Evolutionary conservation across 2,329 filamentous ascomycete genomes (phyloP).

Genomic region (Metarhizium humberi): DNA sequence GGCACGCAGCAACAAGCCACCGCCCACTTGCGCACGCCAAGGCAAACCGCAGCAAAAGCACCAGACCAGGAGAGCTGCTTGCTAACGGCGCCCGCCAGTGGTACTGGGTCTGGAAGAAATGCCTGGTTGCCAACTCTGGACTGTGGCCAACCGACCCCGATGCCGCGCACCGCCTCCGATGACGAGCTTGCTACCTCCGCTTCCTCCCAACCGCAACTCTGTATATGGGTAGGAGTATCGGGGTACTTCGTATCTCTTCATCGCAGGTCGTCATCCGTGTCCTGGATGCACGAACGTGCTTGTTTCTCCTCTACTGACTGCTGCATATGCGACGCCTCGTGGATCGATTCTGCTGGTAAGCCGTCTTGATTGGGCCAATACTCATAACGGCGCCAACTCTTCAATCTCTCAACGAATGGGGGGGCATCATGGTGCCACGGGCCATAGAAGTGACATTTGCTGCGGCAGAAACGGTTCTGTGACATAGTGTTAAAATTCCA

Average conservation of each 20-base stretch:
- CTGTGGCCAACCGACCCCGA: no score
- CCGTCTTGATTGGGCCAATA: slow-evolving; percentile 4
- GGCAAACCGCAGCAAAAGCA: not conserved
- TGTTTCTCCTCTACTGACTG: not conserved
- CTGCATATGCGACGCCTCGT: not conserved
- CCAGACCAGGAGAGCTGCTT: no score
- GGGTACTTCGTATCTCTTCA: no score
- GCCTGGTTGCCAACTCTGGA: no score
- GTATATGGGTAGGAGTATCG: no score
- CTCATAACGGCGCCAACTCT: slow-evolving; percentile 1
- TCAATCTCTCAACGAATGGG: slow-evolving; percentile 5
- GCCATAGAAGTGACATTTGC: not conserved
- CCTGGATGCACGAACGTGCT: not conserved
- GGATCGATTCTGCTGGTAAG: slow-evolving; percentile 1
- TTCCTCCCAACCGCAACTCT: not conserved
- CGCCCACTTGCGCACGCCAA: not conserved
- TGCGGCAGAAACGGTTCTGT: not conserved
- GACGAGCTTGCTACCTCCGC: no score
- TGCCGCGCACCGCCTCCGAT: no score
- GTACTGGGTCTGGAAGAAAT: no score
- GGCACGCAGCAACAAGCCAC: not conserved
- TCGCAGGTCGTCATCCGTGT: no score
- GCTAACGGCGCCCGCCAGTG: no score
- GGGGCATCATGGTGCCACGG: slow-evolving; percentile 6
- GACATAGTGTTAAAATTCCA: not conserved